Evolutionary conservation across 2,329 filamentous ascomycete species (phyloP), one percentile per base, ranked within the genome.

Genomic region (Colletotrichum costaricense): DNA sequence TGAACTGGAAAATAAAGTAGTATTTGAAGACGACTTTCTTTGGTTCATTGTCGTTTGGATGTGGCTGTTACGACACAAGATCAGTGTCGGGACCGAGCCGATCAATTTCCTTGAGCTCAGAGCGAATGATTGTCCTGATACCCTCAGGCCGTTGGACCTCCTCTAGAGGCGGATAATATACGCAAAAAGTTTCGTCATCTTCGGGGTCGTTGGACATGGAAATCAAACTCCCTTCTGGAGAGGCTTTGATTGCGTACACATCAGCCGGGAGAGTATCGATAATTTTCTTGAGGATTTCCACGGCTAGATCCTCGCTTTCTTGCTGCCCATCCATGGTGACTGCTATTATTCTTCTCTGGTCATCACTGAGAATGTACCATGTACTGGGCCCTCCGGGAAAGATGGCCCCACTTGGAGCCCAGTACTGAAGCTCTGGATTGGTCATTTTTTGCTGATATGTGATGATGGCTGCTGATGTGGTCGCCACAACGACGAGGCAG

Each of bases 261-360:
- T 76, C 74, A 24, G 71, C 54, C 12, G 62, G 55, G 28, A 79
- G 72, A 19, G 63, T n/a, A 58, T 76, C 74, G 12, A 77, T 74
- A 55, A 78, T 62, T 54, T 76, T 78, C 14, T 68, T 69, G 30
- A 80, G 75, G 11, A 79, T 67, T 68, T 77, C 73, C 12, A 79
- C 73, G 26, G 78, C 78, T 19, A 63, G 62, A 54, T 75, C 74
- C 71, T 78, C 78, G 8, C 55, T 59, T 6, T 79, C 78, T 56
- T 75, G 77, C 33, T 76, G 74, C 24, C 75, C 77, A 24, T 80
- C 79, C 75, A 80, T 79, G 24, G 77, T 80, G 38, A 81, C 78
- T 2, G 79, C 75, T 52, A 81, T 59, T 16, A 78, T 55, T n/a
- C 78, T 78, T 42, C 80, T 74, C 52, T 80, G 77, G 58, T 81